Base-by-base conservation (phyloP, 805 yeast species). In the Kazachstania bromeliacearum region DNA sequence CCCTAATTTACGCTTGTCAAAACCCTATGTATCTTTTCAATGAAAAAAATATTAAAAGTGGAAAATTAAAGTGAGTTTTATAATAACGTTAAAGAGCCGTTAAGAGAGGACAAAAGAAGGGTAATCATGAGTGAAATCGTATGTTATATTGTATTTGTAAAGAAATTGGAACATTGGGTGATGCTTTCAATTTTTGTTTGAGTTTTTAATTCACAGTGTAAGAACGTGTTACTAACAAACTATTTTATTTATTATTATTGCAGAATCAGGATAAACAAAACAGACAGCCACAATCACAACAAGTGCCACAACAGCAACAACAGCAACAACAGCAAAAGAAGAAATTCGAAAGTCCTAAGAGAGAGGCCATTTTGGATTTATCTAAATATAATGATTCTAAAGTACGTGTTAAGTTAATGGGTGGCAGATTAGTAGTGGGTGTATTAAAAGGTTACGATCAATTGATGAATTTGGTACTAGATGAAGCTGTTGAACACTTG, bases 381-480 rank as follows among this genome's bases (percentile, higher is more conserved):
- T 73, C 78, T 43, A 80, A 76, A 52, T 84, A 82, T 56, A 74
- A 75, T 49, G 94, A 85, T 55, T 68, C 79, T 47, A 59, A 68
- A 46, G 75, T 89, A 28, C 71, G 79, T 48, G 89, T 88, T 36
- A 79, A 82, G 49, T 76, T 92, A 54, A 71, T 78, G 46, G 94
- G 95, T 9, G 96, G 95, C 5, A 75, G 96, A 53, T 77, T 78
- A 47, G 76, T 82, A n/a, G 67, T 68, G 13, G 98, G 98, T 24
- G 63, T 66, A 1, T 70, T 89, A 48, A 85, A 83, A 48, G 96
- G 97, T 5, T 80, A 69, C 52, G 94, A 82, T 54, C 87, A 78
- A 55, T 67, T 81, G 52, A 77, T 81, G 85, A 82, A 82, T 60
- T 62, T 82, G 48, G 89, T 82, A 2, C 66, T 82, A 42, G 85